Evolutionary conservation across 164 flowering plant species (phyloP).

Genomic region (Liquidambar formosana): DNA sequence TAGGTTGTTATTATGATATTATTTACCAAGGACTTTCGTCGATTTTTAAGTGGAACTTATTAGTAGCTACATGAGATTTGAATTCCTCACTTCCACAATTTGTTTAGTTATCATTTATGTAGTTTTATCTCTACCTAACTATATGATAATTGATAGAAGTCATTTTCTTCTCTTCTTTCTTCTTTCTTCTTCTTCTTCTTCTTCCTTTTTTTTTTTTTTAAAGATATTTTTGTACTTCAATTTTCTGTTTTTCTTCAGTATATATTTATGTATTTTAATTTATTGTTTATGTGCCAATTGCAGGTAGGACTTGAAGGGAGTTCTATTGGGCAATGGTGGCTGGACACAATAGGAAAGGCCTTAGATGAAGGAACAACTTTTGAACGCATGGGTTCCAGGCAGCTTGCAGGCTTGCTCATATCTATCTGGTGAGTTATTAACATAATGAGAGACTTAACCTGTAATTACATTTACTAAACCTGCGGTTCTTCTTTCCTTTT

Average conservation of each 20-base stretch:
- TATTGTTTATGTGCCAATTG: conserved; percentile 18
- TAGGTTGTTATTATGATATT: no score
- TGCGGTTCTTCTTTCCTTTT: neutral
- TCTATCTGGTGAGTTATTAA: conserved; percentile 68
- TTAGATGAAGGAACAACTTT: conserved; percentile 80
- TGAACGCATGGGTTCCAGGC: conserved; percentile 94
- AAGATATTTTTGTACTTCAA: neutral
- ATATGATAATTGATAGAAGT: no score
- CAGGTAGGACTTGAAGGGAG: conserved; percentile 99
- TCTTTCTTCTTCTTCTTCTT: no score
- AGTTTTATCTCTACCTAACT: no score
- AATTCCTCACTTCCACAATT: no score
- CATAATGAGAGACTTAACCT: neutral
- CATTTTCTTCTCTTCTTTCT: no score
- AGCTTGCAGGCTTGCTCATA: conserved; percentile 92
- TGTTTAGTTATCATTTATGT: no score
- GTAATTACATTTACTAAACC: neutral
- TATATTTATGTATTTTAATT: neutral
- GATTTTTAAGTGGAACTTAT: no score
- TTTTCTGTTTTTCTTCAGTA: no score
- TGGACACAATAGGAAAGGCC: conserved; percentile 81
- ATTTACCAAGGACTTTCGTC: no score
- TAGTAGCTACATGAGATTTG: no score
- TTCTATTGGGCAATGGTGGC: conserved; percentile 87
- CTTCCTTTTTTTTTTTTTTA: neutral